These are phyloP conservation scores for Pichia sp. DNA, from an alignment of 1,139 yeast species.

Conservation along the genomic window DNA sequence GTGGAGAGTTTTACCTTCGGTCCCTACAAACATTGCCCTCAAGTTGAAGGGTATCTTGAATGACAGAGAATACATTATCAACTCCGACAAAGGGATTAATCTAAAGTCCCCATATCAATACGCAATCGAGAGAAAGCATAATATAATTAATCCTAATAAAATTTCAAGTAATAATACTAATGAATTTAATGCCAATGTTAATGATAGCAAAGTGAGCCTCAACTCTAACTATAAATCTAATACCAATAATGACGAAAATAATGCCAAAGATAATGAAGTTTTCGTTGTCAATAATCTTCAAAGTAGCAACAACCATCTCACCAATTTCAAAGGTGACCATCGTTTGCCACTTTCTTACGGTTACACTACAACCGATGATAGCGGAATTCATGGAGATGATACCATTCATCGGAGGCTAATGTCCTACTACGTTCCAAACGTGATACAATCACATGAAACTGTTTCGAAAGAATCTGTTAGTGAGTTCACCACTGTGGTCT, in stretches of 20 bases:
- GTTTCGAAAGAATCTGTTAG: slow-evolving; percentile 20
- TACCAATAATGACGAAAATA: neutral
- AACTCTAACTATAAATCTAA: neutral
- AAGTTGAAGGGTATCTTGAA: slow-evolving; percentile 48
- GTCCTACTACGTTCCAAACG: slow-evolving; percentile 67
- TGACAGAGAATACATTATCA: slow-evolving; percentile 42
- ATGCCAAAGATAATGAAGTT: slow-evolving; percentile 1
- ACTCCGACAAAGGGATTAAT: slow-evolving; percentile 6
- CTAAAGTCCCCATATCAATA: slow-evolving; percentile 27
- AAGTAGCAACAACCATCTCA: neutral
- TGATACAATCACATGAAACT: slow-evolving; percentile 44
- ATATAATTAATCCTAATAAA: neutral
- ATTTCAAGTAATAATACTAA: neutral
- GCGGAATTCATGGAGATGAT: slow-evolving; percentile 85
- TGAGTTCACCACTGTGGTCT: slow-evolving; percentile 61
- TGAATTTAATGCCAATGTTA: neutral
- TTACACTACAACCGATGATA: slow-evolving; percentile 76
- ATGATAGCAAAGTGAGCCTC: neutral
- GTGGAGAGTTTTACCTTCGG: slow-evolving; percentile 57
- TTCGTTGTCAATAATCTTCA: neutral
- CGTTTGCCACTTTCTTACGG: slow-evolving; percentile 41
- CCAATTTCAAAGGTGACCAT: neutral
- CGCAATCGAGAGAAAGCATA: slow-evolving; percentile 14
- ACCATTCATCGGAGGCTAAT: slow-evolving; percentile 66
- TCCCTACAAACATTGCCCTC: slow-evolving; percentile 50